Evolutionary conservation across 139 green algal species (phyloP), one percentile per base, ranked within the genome.

Genomic region (Micractinium sp.): DNA sequence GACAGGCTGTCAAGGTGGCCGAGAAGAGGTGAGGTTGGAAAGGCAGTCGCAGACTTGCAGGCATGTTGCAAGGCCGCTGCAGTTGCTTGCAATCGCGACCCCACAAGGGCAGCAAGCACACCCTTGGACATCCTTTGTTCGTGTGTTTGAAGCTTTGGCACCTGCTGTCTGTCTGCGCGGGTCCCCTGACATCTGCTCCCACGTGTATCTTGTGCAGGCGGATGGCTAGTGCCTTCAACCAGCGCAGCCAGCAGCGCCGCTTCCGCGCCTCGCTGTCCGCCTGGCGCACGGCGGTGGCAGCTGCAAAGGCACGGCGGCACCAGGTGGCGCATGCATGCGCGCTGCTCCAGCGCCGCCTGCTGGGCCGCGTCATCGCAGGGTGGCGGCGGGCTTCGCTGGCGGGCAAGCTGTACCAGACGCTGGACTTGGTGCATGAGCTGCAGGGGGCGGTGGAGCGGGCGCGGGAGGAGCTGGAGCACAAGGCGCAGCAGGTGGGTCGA

Each of bases 331-430:
- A 73, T 35, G 71, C 85, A 9, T 9, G 33, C 31, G 41, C 7
- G 1, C 71, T 84, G 56, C 74, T 89, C 36, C 31, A n/a, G 16
- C 74, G 85, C 53, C 56, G 85, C 74, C 35, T 79, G 63, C 33
- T 89, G 85, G 25, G 41, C 23, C 33, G 75, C 31, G 35, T 77
- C 33, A 4, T 89, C 16, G 74, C 75, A 0, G 74, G 35, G 27
- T 89, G 85, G 85, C 74, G 85, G 35, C 74, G 74, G 23, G 85
- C 74, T 7, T 22, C 75, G 16, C 74, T 89, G 56, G 85, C 75
- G 1, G 75, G 74, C 56, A 89, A 85, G 85, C 75, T 89, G 75
- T 38, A 36, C 53, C 31, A 18, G 29, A 53, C 74, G 14, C 85
- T 89, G 74, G 74, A 63, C 22, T 27, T n/a, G 33, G 85, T 89